A percentile compares a stretch with the other conserved stretches of the same genome.
Evolutionary conservation across 2,329 filamentous ascomycete species (phyloP).

Genomic region (Trichoderma pleuroti): DNA sequence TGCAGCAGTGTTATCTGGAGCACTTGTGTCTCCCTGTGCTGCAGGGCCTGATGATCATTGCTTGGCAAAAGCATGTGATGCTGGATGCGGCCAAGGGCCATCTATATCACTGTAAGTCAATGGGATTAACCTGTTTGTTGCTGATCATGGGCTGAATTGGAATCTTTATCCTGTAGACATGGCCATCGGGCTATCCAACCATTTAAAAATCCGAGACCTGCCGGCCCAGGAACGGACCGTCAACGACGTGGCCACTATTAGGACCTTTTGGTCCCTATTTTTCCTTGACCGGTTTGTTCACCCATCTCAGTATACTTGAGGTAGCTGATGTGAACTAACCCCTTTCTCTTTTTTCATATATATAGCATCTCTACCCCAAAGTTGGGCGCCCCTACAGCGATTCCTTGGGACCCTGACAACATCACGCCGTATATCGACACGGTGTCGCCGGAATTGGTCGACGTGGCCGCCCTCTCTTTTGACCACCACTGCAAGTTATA

Average conservation of each 20-base stretch:
- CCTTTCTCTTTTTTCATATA: not conserved
- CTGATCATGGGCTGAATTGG: not conserved
- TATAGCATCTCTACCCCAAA: constrained; percentile 3
- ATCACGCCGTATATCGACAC: constrained; percentile 13
- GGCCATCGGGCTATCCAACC: constrained; percentile 17
- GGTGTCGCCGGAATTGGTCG: not conserved
- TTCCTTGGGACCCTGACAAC: constrained; percentile 1
- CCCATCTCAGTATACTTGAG: not conserved
- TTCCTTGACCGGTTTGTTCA: constrained; percentile 14
- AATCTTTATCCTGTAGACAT: not conserved
- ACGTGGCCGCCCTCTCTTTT: not conserved
- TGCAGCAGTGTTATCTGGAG: constrained; percentile 16
- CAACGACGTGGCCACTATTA: constrained; percentile 10
- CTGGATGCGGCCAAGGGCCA: constrained; percentile 14
- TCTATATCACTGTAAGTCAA: constrained; percentile 14
- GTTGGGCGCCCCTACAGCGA: not conserved
- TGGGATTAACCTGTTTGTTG: too few relatives aligned
- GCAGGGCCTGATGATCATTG: constrained; percentile 9
- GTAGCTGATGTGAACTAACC: not conserved
- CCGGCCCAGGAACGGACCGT: not conserved
- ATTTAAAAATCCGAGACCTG: not conserved
- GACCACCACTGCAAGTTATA: constrained; percentile 11
- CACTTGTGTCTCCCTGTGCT: constrained; percentile 14
- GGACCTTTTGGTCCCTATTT: constrained; percentile 15
- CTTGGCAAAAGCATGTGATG: constrained; percentile 13